These are phyloP conservation scores for Hypocrella siamensis DNA, from an alignment of 2,329 filamentous ascomycete genomes.

Conservation along the genomic window DNA sequence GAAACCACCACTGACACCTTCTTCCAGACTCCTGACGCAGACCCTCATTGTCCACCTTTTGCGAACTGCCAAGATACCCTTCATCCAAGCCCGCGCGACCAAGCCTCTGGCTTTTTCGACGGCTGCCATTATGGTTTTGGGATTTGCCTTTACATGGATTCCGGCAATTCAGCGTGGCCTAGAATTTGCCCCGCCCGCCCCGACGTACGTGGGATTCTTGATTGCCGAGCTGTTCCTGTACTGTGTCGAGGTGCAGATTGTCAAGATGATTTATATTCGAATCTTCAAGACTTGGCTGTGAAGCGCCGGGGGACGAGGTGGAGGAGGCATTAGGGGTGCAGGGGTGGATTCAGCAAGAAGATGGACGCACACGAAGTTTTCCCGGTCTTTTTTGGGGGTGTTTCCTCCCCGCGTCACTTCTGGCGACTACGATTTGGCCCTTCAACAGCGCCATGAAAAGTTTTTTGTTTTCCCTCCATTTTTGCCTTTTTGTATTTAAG, in stretches of 20 bases:
- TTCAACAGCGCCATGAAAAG: too few relatives aligned
- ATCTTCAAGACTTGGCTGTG: slow-evolving; percentile 12
- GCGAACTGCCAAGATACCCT: slow-evolving; percentile 12
- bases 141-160: slow-evolving; percentile 11
- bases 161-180: slow-evolving; percentile 8
- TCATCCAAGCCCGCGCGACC: slow-evolving; percentile 10
- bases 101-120: slow-evolving; percentile 10
- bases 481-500: too few relatives aligned
- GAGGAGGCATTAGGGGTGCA: too few relatives aligned
- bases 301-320: too few relatives aligned
- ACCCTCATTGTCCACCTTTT: slow-evolving; percentile 13
- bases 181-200: slow-evolving; percentile 8
- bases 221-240: slow-evolving; percentile 10
- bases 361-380: too few relatives aligned
- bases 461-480: too few relatives aligned
- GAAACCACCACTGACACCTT: too few relatives aligned
- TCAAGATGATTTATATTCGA: slow-evolving; percentile 12
- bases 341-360: too few relatives aligned
- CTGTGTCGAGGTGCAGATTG: slow-evolving; percentile 11
- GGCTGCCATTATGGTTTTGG: slow-evolving; percentile 9
- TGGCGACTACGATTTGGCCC: too few relatives aligned
- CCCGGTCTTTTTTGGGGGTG: too few relatives aligned
- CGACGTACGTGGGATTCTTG: slow-evolving; percentile 10
- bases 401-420: too few relatives aligned
- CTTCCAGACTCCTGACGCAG: slow-evolving; percentile 10